phyloP scores from a whole-genome alignment of 176 grass and related monocot genomes.

The Zoysia japonica region DNA sequence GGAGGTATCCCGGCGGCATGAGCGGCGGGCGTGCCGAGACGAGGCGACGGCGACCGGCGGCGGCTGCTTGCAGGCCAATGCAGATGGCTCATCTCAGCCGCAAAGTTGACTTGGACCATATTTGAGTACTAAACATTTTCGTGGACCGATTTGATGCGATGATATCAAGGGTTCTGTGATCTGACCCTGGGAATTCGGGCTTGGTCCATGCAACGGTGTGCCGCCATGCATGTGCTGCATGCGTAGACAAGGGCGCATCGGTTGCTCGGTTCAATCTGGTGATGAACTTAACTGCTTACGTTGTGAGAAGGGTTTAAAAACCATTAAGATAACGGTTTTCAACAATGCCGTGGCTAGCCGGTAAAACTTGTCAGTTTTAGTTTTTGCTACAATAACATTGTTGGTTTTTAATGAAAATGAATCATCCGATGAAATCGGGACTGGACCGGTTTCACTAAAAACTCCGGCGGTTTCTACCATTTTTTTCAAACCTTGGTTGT shows the following conservation, averaged over 20 bases:
- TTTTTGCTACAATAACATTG: no score
- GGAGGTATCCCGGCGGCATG: neutral
- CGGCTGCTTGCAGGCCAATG: neutral
- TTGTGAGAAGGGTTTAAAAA: no score
- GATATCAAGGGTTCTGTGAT: neutral
- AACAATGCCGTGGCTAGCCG: no score
- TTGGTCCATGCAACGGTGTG: neutral
- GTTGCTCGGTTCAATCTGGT: neutral
- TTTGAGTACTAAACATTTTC: neutral
- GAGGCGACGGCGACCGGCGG: constrained; percentile 2
- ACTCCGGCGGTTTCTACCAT: no score
- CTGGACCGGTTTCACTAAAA: no score
- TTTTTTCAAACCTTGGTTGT: no score
- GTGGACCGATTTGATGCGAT: neutral
- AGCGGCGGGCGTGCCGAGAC: constrained; percentile 3
- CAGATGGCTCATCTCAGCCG: neutral
- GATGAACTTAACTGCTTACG: neutral
- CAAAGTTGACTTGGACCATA: constrained; percentile 31
- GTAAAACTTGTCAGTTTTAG: no score
- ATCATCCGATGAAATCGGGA: no score
- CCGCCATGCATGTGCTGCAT: neutral
- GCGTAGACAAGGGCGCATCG: neutral
- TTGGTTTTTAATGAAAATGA: no score
- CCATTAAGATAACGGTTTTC: no score
- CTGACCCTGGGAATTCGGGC: neutral